These are phyloP conservation scores for Myrica gale DNA, from an alignment of 306 rosid species.

Conservation along the genomic window DNA sequence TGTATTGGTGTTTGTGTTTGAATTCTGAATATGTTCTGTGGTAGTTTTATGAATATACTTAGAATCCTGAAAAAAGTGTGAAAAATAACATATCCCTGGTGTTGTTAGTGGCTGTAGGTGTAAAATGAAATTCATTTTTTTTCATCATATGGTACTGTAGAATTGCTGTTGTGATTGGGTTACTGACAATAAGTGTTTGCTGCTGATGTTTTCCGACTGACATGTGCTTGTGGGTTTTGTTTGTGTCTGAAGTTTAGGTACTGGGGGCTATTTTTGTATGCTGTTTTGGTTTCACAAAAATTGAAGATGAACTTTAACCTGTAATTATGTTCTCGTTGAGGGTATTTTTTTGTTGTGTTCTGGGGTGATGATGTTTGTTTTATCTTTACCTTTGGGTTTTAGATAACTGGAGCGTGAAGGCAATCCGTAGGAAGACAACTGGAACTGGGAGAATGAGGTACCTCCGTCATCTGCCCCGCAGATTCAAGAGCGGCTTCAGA, in stretches of 20 bases:
- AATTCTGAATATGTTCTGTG: too few relatives aligned
- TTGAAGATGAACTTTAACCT: neutral
- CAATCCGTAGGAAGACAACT: slow-evolving; percentile 95
- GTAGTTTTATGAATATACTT: too few relatives aligned
- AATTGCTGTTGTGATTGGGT: neutral
- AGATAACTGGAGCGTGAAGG: slow-evolving; percentile 99
- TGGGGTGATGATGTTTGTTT: neutral
- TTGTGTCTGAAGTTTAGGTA: neutral
- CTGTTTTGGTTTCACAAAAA: neutral
- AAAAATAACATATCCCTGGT: too few relatives aligned
- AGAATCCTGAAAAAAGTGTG: too few relatives aligned
- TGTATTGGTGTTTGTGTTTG: too few relatives aligned
- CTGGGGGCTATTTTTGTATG: neutral
- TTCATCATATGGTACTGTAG: neutral
- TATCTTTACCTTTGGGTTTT: neutral
- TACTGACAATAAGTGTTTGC: neutral
- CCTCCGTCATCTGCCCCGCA: slow-evolving; percentile 88
- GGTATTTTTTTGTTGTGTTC: neutral
- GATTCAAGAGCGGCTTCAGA: slow-evolving; percentile 99
- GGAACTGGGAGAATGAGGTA: slow-evolving; percentile 99
- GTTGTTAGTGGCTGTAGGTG: neutral
- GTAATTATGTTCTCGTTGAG: neutral
- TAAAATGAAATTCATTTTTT: too few relatives aligned
- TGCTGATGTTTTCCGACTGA: neutral
- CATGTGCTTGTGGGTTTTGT: neutral